phyloP scores from a whole-genome alignment of 2,329 filamentous ascomycete species.

The Paraphaeosphaeria sporulosa region DNA sequence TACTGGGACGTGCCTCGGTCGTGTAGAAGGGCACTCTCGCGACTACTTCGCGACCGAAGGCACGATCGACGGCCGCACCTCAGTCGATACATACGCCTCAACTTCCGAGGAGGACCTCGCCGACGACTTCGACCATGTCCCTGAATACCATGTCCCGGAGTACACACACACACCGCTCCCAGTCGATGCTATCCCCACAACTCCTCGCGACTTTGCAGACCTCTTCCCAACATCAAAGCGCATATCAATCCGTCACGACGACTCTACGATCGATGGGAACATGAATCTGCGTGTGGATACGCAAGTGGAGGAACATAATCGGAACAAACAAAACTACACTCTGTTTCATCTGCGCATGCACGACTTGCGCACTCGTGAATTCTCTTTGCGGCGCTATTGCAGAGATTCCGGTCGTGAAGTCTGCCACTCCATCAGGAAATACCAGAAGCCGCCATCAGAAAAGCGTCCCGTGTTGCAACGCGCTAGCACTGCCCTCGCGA shows the following conservation, averaged over 20 bases:
- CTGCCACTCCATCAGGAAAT: constrained; percentile 81
- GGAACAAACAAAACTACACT: constrained; percentile 69
- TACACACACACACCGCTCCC: constrained; percentile 70
- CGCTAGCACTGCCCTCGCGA: constrained; percentile 67
- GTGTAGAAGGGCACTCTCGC: constrained; percentile 32
- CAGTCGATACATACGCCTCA: constrained; percentile 82
- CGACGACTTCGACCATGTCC: constrained; percentile 53
- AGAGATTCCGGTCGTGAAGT: constrained; percentile 92
- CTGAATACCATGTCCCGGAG: constrained; percentile 65
- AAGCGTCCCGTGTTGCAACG: constrained; percentile 62
- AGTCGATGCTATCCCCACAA: constrained; percentile 75
- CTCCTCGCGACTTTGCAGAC: constrained; percentile 79
- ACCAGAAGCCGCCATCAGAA: constrained; percentile 62
- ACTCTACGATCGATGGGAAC: constrained; percentile 88
- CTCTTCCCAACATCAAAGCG: constrained; percentile 87
- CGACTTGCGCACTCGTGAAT: constrained; percentile 83
- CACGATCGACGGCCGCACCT: constrained; percentile 57
- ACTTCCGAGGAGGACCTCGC: constrained; percentile 69
- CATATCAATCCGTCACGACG: constrained; percentile 86
- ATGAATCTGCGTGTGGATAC: constrained; percentile 95
- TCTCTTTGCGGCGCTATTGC: constrained; percentile 90
- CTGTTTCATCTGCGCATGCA: constrained; percentile 97
- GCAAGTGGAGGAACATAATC: constrained; percentile 65
- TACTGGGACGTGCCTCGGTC: constrained; percentile 41
- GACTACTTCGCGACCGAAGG: constrained; percentile 33